Evolutionary conservation across 192 early-diverging fungal species (phyloP).

Genomic region (Pecoramyces ruminantium): DNA sequence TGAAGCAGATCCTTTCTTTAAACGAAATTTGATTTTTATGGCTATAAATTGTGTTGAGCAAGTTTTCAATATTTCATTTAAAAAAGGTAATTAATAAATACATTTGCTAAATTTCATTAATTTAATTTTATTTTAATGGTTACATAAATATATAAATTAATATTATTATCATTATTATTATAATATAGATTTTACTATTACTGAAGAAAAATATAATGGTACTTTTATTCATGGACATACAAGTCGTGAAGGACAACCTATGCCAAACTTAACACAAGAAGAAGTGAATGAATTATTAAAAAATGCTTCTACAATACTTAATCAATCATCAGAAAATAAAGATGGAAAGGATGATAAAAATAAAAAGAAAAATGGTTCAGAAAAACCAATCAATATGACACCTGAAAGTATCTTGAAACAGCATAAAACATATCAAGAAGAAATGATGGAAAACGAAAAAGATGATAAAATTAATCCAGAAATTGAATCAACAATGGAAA

Average conservation of each 20-base stretch:
- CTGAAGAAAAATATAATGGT: background rate
- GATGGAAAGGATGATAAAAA: background rate
- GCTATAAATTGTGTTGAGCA: background rate
- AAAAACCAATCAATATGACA: background rate
- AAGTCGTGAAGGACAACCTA: background rate
- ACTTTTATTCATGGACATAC: background rate
- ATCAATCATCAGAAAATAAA: background rate
- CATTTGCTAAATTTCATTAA: no score
- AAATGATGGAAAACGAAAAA: background rate
- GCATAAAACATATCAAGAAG: background rate
- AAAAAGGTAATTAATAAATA: background rate
- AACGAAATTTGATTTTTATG: background rate
- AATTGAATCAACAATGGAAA: background rate
- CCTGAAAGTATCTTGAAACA: background rate
- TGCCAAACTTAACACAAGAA: background rate
- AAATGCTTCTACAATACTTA: background rate
- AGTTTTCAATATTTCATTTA: background rate
- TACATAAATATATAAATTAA: no score
- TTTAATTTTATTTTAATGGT: no score
- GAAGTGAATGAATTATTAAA: background rate
- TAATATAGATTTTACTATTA: background rate
- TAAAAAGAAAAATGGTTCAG: background rate
- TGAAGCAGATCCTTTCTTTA: background rate
- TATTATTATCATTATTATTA: background rate
- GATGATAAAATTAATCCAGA: background rate